Evolutionary conservation across 257 asterid species (phyloP).

Genomic region (Solanum dulcamara): DNA sequence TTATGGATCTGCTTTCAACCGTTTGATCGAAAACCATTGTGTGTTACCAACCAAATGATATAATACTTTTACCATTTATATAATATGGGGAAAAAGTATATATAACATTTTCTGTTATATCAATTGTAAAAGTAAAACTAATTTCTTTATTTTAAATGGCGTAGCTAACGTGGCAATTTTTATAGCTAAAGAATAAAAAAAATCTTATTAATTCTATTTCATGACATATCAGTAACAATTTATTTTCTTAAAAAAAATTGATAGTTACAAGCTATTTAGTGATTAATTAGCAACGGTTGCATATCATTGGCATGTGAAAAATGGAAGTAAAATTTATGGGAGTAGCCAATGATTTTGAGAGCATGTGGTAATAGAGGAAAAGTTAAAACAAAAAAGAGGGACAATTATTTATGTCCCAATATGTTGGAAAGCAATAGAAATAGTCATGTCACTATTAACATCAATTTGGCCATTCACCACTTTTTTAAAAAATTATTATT

Average conservation of each 20-base stretch:
- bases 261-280: neutral
- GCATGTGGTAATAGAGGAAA: neutral
- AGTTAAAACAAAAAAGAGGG: neutral
- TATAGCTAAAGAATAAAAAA: neutral
- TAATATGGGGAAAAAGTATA: neutral
- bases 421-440: conserved; percentile 9
- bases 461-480: neutral
- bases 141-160: neutral
- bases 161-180: neutral
- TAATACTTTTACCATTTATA: neutral
- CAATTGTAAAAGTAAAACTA: neutral
- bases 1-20: neutral
- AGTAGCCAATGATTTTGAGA: neutral
- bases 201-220: neutral
- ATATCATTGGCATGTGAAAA: neutral
- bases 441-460: conserved; percentile 14
- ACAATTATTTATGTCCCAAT: conserved; percentile 11
- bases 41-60: neutral
- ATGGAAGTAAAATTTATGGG: neutral
- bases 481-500: neutral
- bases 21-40: neutral
- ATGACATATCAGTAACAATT: neutral
- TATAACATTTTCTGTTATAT: neutral
- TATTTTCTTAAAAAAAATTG: neutral
- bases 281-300: neutral